Evolutionary conservation across 2,329 filamentous ascomycete genomes (phyloP).

Genomic region (Acarospora socialis): DNA sequence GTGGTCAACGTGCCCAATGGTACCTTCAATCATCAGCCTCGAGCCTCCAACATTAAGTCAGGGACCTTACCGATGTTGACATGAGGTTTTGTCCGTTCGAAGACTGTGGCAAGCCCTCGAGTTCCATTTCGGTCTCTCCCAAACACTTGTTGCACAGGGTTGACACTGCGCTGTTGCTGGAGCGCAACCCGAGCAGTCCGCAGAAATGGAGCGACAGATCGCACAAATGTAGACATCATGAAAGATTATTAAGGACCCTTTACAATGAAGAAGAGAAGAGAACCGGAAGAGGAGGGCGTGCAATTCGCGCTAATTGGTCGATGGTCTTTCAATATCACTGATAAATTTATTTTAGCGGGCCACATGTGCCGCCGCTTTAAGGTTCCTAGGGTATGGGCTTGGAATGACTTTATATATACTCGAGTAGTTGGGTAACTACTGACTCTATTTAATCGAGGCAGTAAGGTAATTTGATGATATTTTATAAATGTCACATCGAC

Average conservation of each 20-base stretch:
- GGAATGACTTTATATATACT: no score
- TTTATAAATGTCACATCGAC: no score
- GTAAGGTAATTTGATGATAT: no score
- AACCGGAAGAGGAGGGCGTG: no score
- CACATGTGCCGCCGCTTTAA: no score
- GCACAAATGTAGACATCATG: slow-evolving; percentile 69
- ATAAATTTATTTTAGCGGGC: no score
- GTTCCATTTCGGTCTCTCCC: slow-evolving; percentile 29
- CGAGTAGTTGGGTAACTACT: no score
- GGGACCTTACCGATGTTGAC: slow-evolving; percentile 72
- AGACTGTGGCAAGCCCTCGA: slow-evolving; percentile 49
- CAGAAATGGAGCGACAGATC: slow-evolving; percentile 64
- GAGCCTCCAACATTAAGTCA: slow-evolving; percentile 8
- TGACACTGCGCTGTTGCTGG: slow-evolving; percentile 51
- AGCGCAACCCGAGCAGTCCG: slow-evolving; percentile 67
- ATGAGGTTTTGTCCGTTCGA: slow-evolving; percentile 86
- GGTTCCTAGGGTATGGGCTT: no score
- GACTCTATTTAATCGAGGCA: no score
- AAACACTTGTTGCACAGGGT: slow-evolving; percentile 54
- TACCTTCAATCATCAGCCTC: slow-evolving; percentile 41
- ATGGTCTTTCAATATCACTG: no score
- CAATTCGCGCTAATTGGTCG: no score
- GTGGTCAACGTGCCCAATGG: slow-evolving; percentile 98
- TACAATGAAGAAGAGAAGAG: slow-evolving; percentile 16
- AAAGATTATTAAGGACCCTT: slow-evolving; percentile 16